Base-by-base conservation (phyloP, 148 eudicot genomes). In the Talinum fruticosum region DNA sequence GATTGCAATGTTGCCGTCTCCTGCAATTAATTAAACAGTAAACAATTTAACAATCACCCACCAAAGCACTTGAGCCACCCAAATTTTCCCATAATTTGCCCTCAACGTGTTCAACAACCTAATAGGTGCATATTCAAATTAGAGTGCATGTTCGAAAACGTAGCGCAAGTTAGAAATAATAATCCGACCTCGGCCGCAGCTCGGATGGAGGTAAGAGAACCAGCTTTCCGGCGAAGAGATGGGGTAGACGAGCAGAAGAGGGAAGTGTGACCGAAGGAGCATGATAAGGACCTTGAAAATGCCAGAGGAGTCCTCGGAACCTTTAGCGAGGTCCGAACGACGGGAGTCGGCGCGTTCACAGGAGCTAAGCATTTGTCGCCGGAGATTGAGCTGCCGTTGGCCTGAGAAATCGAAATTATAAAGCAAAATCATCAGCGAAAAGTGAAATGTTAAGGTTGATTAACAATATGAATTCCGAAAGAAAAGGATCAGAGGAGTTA, bases 1-100 rank as follows among this genome's bases (percentile, higher is more conserved):
- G 97, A 79, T 79, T 96, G 99, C 82, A 84, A 44, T 16, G 85
- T 75, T 36, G 82, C 34, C 3, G 66, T 81, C n/a, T 76, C 92
- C 96, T 93, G 80, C 72, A 72, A 67, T 36, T 23, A 73, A n/a
- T n/a, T 41, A 41, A 41, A 10, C 6, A 41, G 10, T 4, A 41
- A 41, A 41, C 10, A 4, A 41, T 41, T 41, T 10, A 41, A 4
- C 6, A 41, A 41, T 41, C 45, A 10, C 45, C 5, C 5, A 10
- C 45, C 10, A 49, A 33, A 69, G 32, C 41, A 67, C 54, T 16
- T 23, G 3, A 7, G 35, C 38, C 35, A 30, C 6, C n/a, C n/a
- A 33, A 35, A 1, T n/a, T 13, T 34, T 19, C 18, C 36, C 71
- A 18, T 68, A 15, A 68, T 35, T 68, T 16, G n/a, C 6, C 6